Base-by-base conservation (phyloP, 805 yeast species). In the Kuraishia piskuri region DNA sequence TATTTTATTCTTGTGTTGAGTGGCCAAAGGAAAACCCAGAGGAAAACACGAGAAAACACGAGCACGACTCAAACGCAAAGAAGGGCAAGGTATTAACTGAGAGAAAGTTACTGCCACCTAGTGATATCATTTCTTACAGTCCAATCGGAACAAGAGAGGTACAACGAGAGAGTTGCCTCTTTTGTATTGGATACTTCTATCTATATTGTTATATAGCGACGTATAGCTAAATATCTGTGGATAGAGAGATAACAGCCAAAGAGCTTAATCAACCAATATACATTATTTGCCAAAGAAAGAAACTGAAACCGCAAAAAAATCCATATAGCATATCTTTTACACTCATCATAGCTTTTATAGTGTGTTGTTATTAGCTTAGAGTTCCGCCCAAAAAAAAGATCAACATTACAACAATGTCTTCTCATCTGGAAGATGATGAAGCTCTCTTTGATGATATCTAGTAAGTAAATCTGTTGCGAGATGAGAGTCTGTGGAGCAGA, bases 391-490 rank as follows among this genome's bases (percentile, higher is more conserved):
- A 47, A 23, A 25, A 49, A 26, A 25, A 48, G 21, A 24, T 31
- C 14, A 3, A 31, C 40, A 31, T 6, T 23, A n/a, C 48, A 22
- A 69, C 54, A 53, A 83, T 83, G 87, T 79, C 86, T 56, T 69
- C 73, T 54, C 40, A 31, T 31, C 79, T 86, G 56, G 96, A 90
- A 71, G 97, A 90, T 73, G 97, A 91, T 71, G 97, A 90, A 68
- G 92, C 89, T 63, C 84, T 88, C 68, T 91, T 91, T 70, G 96
- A 90, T 71, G 97, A 91, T 68, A 88, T 91, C 71, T 91, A 91
- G 71, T 63, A 26, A 74, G 68, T 52, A 46, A n/a, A n/a, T n/a
- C n/a, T n/a, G n/a, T n/a, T n/a, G n/a, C n/a, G n/a, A 12, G 17
- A 31, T 31, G 17, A 31, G 31, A 25, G 8, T 10, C 40, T 5